A percentile compares a stretch with the other conserved stretches of the same genome.
Conservation (phyloP, 768 basidiomycete genomes). For the Termitomyces sp. region DNA sequence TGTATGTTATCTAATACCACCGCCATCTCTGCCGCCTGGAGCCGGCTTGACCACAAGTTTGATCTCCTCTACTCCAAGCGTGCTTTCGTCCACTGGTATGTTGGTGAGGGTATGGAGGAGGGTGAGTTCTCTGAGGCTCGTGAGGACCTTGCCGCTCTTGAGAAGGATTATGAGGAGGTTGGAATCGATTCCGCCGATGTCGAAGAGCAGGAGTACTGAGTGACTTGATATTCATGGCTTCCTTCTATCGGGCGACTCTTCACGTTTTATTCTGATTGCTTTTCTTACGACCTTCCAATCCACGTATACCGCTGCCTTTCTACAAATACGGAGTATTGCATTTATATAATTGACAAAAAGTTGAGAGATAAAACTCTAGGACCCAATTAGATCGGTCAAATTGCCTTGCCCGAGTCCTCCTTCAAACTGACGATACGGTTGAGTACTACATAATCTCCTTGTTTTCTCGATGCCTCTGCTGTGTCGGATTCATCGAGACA, state of each 20-base stretch:
- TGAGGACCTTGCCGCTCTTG: constrained; percentile 99
- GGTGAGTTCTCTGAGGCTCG: constrained; percentile 99
- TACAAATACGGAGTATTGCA: constrained; percentile 15
- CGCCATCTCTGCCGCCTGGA: constrained; percentile 93
- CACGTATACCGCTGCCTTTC: constrained; percentile 16
- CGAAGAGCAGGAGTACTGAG: constrained; percentile 52
- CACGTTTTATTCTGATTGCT: constrained; percentile 17
- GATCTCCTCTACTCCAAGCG: constrained; percentile 97
- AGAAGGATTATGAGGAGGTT: constrained; percentile 93
- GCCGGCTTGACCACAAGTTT: constrained; percentile 93
- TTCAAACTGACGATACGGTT: constrained; percentile 94
- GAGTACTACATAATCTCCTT: constrained; percentile 78
- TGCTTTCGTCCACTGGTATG: constrained; percentile 94
- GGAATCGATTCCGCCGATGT: constrained; percentile 47
- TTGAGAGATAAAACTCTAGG: background rate
- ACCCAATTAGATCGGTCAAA: constrained; percentile 11
- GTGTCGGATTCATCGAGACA: constrained; percentile 53
- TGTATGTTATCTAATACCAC: constrained; percentile 98
- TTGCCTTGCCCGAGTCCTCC: constrained; percentile 82
- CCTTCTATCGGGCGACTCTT: constrained; percentile 13
- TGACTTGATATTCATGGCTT: constrained; percentile 5
- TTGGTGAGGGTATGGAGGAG: constrained; percentile 99
- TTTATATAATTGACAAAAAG: constrained; percentile 3
- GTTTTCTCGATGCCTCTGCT: constrained; percentile 36
- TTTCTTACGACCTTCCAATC: constrained; percentile 15